Conservation (phyloP, 805 yeast genomes). For the Metschnikowia matae region DNA sequence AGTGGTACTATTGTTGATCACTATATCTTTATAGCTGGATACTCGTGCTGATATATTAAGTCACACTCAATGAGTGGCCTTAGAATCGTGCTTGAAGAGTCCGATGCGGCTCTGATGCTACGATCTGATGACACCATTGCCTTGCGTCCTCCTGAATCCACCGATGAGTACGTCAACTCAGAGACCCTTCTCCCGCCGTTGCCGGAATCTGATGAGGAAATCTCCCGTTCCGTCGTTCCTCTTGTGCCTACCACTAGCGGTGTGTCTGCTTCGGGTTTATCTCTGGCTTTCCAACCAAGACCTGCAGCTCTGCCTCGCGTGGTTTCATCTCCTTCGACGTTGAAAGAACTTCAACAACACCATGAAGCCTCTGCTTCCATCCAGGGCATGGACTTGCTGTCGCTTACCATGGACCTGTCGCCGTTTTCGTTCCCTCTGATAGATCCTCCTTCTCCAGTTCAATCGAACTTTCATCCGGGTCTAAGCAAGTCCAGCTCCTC, state of each 20-base stretch:
- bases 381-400: conserved; percentile 27
- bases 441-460: conserved; percentile 6
- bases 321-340: conserved; percentile 3
- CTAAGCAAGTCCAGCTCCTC: conserved; percentile 4
- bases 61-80: conserved; percentile 15
- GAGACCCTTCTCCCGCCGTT: conserved; percentile 25
- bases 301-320: background rate
- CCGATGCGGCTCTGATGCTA: conserved; percentile 10
- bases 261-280: background rate
- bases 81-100: conserved; percentile 19
- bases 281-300: background rate
- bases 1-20: too few species aligned
- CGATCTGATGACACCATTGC: conserved; percentile 7
- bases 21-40: too few species aligned
- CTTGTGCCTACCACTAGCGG: background rate
- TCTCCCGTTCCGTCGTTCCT: background rate
- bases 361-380: conserved; percentile 9
- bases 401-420: conserved; percentile 17
- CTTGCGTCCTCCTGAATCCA: background rate
- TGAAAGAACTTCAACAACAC: background rate
- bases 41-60: background rate
- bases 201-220: conserved; percentile 14
- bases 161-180: conserved; percentile 7
- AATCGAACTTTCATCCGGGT: conserved; percentile 3
- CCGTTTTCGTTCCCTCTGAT: conserved; percentile 17